A percentile compares a stretch with the other conserved stretches of the same genome.
Evolutionary conservation across 1,284 basidiomycete species (phyloP).

Genomic region (Pseudozyma tsukubaensis): DNA sequence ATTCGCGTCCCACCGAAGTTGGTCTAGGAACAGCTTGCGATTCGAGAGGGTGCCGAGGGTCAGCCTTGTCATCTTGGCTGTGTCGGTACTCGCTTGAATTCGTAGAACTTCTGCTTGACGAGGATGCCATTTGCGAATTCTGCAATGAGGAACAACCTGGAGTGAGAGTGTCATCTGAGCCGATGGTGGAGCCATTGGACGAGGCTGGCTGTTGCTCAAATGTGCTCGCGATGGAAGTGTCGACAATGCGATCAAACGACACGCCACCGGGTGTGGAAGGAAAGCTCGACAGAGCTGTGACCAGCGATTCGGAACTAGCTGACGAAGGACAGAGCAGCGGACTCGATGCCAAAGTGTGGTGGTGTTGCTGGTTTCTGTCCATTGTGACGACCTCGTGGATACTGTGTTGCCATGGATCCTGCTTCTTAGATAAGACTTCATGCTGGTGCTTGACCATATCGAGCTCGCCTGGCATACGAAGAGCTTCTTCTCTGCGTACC

Average conservation of each 20-base stretch:
- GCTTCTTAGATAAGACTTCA: not conserved
- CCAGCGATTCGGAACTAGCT: not conserved
- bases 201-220: not conserved
- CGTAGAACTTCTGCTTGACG: not conserved
- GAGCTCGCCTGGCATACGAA: not conserved
- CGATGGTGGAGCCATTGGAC: not conserved
- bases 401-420: not conserved
- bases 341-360: not conserved
- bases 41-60: no score
- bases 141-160: not conserved
- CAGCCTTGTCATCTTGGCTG: not conserved
- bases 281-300: slow-evolving; percentile 1
- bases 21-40: no score
- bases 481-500: not conserved
- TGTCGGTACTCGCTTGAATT: not conserved
- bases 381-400: no score
- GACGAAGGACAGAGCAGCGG: not conserved
- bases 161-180: slow-evolving; percentile 2
- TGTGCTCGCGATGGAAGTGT: not conserved
- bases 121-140: not conserved
- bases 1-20: no score
- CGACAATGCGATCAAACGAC: not conserved
- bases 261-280: not conserved
- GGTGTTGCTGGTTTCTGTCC: no score
- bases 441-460: not conserved